Evolutionary conservation across 768 basidiomycete genomes (phyloP), one percentile per base, ranked within the genome.

Genomic region (Pulveroboletus ravenelii): DNA sequence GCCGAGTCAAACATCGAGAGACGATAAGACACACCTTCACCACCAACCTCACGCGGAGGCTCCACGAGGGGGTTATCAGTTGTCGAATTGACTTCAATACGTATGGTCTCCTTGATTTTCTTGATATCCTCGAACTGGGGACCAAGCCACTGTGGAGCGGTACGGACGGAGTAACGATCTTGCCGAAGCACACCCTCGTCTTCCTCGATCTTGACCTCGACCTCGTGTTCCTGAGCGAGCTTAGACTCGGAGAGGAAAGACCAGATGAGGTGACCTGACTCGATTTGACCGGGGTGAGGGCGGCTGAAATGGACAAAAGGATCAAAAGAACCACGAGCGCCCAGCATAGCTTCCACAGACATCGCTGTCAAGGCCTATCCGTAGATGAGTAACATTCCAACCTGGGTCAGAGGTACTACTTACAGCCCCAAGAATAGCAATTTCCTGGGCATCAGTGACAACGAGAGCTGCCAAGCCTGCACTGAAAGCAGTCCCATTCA

Each of bases 11-110:
- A 10, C 2, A 9, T 20, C 0, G n/a, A n/a, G n/a, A 7, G 32
- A 13, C 38, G 6, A 5, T 1, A n/a, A 14, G 10, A 49, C 58
- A 12, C 12, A 65, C 62, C 67, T 42, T 66, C 37, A 2, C 18
- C 52, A 18, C 57, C 53, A 37, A 76, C 75, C 56, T 89, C 85
- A 38, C 85, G 72, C 4, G 93, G 78, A 12, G 91, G 88, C 53
- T 93, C 87, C 35, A 92, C 74, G 8, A 93, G 78, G 1, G 91
- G 91, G 62, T 93, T 93, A 63, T 93, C 91, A 5, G 91, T 93
- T 17, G 91, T 92, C 29, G 87, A 87, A 64, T 93, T 93, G 70
- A 87, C 82, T 64, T 93, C 91, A 31, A 77, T 74, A 3, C 81
- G 80, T 34, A 93, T 72, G 4, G 81, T 79, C 31, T 78, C 76